A percentile compares a stretch with the other conserved stretches of the same genome.
phyloP scores from a whole-genome alignment of 352 stramenopile genomes.

The Pythium aristosporum region DNA sequence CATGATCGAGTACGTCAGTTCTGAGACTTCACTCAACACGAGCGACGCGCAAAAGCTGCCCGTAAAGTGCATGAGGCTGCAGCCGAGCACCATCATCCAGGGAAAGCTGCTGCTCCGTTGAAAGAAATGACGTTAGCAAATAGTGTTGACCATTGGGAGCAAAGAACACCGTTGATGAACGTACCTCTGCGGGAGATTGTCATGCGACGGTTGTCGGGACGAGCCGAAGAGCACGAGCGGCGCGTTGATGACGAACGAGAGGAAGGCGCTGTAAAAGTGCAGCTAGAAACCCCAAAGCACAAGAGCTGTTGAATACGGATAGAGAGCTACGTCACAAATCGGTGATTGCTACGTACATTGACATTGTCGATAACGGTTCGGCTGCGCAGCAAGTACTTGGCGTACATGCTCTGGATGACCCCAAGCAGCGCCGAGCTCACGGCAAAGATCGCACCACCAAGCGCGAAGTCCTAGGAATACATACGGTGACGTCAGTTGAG shows the following conservation, averaged over 20 bases:
- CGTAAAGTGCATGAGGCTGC: slow-evolving; percentile 84
- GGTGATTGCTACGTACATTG: slow-evolving; percentile 53
- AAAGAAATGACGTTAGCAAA: background rate
- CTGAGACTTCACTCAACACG: slow-evolving; percentile 82
- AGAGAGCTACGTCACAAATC: background rate
- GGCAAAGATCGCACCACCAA: slow-evolving; percentile 67
- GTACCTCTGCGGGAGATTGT: slow-evolving; percentile 52
- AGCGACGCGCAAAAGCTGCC: slow-evolving; percentile 80
- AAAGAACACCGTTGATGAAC: background rate
- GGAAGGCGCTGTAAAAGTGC: slow-evolving; percentile 83
- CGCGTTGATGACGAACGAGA: slow-evolving; percentile 84
- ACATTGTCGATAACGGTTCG: slow-evolving; percentile 75
- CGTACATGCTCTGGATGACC: slow-evolving; percentile 86
- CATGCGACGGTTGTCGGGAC: slow-evolving; percentile 35
- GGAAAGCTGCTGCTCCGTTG: slow-evolving; percentile 50
- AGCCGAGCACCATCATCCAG: slow-evolving; percentile 67
- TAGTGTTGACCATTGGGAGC: too few relatives aligned
- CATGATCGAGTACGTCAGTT: slow-evolving; percentile 91
- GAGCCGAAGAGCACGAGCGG: slow-evolving; percentile 67
- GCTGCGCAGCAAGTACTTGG: slow-evolving; percentile 81
- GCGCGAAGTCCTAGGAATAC: slow-evolving; percentile 52
- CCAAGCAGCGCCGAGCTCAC: slow-evolving; percentile 71
- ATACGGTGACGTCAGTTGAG: background rate
- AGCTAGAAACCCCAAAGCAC: slow-evolving; percentile 36
- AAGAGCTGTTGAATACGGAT: background rate